phyloP scores from a whole-genome alignment of 768 basidiomycete genomes.

The Dacryopinax spathularia region DNA sequence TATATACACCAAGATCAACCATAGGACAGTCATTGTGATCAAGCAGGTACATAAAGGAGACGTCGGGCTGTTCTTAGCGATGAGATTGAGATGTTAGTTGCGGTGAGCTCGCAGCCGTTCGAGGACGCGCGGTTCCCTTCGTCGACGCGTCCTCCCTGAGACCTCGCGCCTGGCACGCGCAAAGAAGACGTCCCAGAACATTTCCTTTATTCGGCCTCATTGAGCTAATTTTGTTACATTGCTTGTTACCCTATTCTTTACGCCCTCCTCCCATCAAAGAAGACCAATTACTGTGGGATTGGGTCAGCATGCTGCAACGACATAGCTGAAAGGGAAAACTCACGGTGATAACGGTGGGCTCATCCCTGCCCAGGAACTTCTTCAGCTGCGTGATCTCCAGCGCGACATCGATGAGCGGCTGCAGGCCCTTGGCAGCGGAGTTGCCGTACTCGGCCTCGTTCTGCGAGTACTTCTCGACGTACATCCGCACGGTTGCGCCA shows the following conservation, averaged over 20 bases:
- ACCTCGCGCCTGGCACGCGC: too few relatives aligned
- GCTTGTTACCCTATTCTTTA: background rate
- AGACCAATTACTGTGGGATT: background rate
- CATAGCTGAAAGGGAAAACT: slow-evolving; percentile 12
- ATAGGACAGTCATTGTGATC: too few relatives aligned
- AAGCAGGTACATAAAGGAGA: too few relatives aligned
- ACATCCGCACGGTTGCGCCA: slow-evolving; percentile 92
- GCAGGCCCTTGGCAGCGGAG: slow-evolving; percentile 71
- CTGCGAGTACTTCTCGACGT: slow-evolving; percentile 79
- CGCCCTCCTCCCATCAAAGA: background rate
- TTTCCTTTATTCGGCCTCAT: background rate
- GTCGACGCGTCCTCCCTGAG: background rate
- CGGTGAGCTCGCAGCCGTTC: too few relatives aligned
- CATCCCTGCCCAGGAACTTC: slow-evolving; percentile 68
- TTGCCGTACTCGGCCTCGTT: slow-evolving; percentile 32
- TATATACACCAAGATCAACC: too few relatives aligned
- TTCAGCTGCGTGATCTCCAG: slow-evolving; percentile 70
- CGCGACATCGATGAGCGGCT: slow-evolving; percentile 93
- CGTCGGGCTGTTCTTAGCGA: too few relatives aligned
- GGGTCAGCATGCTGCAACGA: background rate
- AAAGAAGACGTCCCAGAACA: background rate
- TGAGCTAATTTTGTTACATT: slow-evolving; percentile 2
- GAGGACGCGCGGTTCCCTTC: too few relatives aligned
- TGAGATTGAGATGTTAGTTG: too few relatives aligned
- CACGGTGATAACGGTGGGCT: slow-evolving; percentile 95